Percentiles rank a stretch among this genome's conserved stretches.
Evolutionary conservation across 1,139 yeast genomes (phyloP).

Genomic region (Blastobotrys capitulatus): DNA sequence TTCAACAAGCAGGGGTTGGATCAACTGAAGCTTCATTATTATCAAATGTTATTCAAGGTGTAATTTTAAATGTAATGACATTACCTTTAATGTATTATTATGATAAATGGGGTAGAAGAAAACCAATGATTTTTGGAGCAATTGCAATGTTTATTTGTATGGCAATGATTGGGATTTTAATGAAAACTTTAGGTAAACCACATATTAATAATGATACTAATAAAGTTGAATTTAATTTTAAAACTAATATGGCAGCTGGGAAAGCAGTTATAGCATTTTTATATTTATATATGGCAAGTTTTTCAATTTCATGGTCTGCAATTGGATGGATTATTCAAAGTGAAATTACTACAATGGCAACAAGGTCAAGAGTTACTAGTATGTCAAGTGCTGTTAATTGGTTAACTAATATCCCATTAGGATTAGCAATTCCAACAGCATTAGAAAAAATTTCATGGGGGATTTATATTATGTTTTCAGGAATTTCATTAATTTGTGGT

Average conservation of each 20-base stretch:
- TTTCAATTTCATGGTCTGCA: slow-evolving; percentile 87
- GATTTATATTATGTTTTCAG: slow-evolving; percentile 20
- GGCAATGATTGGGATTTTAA: slow-evolving; percentile 53
- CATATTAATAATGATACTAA: slow-evolving; percentile 24
- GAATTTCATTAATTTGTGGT: slow-evolving; percentile 13
- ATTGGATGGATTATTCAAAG: slow-evolving; percentile 73
- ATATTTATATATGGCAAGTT: slow-evolving; percentile 71
- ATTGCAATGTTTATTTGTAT: slow-evolving; percentile 11
- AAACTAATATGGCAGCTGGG: slow-evolving; percentile 45
- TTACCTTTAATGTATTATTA: slow-evolving; percentile 25
- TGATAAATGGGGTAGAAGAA: slow-evolving; percentile 14
- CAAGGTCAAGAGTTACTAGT: slow-evolving; percentile 74
- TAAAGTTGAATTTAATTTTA: slow-evolving; percentile 19
- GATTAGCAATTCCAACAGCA: slow-evolving; percentile 20
- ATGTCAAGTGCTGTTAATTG: slow-evolving; percentile 73
- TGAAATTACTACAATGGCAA: slow-evolving; percentile 71
- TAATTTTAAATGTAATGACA: slow-evolving; percentile 18
- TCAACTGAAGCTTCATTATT: slow-evolving; percentile 53
- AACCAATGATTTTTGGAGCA: slow-evolving; percentile 9
- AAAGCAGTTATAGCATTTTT: slow-evolving; percentile 71
- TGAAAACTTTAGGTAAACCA: slow-evolving; percentile 42
- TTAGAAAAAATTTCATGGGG: slow-evolving; percentile 20
- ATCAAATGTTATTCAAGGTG: slow-evolving; percentile 54
- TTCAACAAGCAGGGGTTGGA: slow-evolving; percentile 63
- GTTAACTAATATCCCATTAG: slow-evolving; percentile 59